Base-by-base conservation (phyloP, 192 early-diverging fungal genomes). In the Dispira parvispora region DNA sequence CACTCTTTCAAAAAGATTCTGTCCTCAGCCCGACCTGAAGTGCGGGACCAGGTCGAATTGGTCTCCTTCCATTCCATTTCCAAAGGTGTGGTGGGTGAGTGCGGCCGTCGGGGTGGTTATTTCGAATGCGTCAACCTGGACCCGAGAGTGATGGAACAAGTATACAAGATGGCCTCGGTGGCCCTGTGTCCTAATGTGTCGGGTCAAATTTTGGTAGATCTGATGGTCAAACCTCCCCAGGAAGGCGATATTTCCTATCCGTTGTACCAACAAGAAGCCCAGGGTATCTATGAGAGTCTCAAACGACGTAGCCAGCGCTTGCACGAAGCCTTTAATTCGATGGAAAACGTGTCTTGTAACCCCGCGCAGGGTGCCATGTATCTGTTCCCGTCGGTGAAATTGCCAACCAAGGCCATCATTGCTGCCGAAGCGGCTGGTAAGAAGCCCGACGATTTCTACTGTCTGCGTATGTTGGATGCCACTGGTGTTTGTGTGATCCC, bases 1-100 rank as follows among this genome's bases (percentile, higher is more conserved):
- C 88, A 89, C 70, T 92, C 90, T 43, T 96, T 99, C 81, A 94
- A 95, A 69, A 95, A 99, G 77, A 82, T 96, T 8, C 77, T 96
- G 26, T 78, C 77, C 63, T 78, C 84, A 47, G 86, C 91, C 81
- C 84, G 81, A 10, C 73, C 81, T 3, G 63, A 68, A 3, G 88
- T 88, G 63, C 73, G 79, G 12, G 70, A 82, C 54, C 18, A 42
- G 18, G 71, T 89, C 20, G 94, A 99, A 77, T 76, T 99, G 61
- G 82, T 99, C 63, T 94, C 91, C 28, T 96, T 96, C 81, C 92
- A 99, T 80, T 88, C 84, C 43, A 85, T 92, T 53, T 96, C 93
- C 55, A 99, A 99, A 76, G 96, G 96, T 64, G 90, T 96, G 91
- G 69, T 99, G 54, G 96, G 96, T 65, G 96, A 99, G 74, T 99